Evolutionary conservation across 2,329 filamentous ascomycete species (phyloP).

Genomic region (Colletotrichum melonis): DNA sequence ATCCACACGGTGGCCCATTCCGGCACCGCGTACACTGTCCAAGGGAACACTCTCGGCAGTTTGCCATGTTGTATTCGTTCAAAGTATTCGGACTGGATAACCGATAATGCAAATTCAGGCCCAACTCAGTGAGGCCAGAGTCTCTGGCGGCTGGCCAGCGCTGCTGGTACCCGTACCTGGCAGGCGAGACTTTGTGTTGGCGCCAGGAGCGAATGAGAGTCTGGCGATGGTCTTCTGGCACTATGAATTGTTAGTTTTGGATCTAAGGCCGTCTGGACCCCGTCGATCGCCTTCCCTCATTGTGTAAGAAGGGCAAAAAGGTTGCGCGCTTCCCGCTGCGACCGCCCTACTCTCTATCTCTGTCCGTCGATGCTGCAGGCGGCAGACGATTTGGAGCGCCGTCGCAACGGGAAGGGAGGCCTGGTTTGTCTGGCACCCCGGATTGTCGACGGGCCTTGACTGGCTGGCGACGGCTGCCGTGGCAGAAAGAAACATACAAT

Average conservation of each 20-base stretch:
- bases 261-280: constrained; percentile 20
- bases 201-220: background rate
- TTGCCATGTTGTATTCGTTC: background rate
- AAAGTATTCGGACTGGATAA: background rate
- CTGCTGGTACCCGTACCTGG: constrained; percentile 9
- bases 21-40: background rate
- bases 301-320: background rate
- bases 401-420: background rate
- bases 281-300: constrained; percentile 7
- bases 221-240: background rate
- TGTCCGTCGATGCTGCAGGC: background rate
- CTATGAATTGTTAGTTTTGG: background rate
- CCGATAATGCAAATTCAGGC: background rate
- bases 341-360: background rate
- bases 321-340: constrained; percentile 26
- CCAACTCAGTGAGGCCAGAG: background rate
- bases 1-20: background rate
- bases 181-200: background rate
- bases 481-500: background rate
- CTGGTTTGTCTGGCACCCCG: no score
- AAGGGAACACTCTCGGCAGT: background rate
- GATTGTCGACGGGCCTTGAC: background rate
- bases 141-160: background rate
- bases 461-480: background rate
- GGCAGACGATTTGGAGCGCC: background rate